Percentiles rank a stretch among this genome's conserved stretches.
Evolutionary conservation across 2,329 filamentous ascomycete species (phyloP).

Genomic region (Fusarium coicis): DNA sequence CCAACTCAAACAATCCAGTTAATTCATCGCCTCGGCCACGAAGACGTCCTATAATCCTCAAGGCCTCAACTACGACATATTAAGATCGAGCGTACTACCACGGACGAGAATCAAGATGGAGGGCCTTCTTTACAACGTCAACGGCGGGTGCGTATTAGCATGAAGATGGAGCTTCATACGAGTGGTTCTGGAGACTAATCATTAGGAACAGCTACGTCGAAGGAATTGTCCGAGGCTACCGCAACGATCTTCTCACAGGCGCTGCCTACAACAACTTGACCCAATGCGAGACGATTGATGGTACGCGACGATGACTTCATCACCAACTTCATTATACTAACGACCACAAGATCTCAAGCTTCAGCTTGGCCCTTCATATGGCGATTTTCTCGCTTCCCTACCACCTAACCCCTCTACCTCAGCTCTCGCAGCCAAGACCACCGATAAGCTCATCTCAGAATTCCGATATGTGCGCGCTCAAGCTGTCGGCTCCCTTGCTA

Average conservation of each 20-base stretch:
- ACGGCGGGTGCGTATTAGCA: slow-evolving; percentile 76
- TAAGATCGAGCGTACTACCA: slow-evolving; percentile 6
- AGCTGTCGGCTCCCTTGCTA: slow-evolving; percentile 87
- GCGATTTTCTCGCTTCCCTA: slow-evolving; percentile 93
- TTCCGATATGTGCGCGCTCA: slow-evolving; percentile 97
- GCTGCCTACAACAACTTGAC: slow-evolving; percentile 95
- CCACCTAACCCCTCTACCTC: slow-evolving; percentile 98
- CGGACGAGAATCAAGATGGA: slow-evolving; percentile 70
- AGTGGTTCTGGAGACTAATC: slow-evolving; percentile 46
- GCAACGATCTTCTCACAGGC: slow-evolving; percentile 89
- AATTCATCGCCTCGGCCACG: slow-evolving; percentile 30
- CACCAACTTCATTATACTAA: slow-evolving; percentile 19
- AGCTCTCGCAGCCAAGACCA: slow-evolving; percentile 91
- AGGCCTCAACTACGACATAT: slow-evolving; percentile 3
- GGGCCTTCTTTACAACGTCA: slow-evolving; percentile 93
- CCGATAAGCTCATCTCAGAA: slow-evolving; percentile 97
- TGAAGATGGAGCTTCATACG: slow-evolving; percentile 15
- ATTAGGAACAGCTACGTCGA: slow-evolving; percentile 81
- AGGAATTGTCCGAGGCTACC: slow-evolving; percentile 96
- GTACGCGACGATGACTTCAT: slow-evolving; percentile 59
- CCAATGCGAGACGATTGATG: slow-evolving; percentile 97
- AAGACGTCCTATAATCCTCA: slow-evolving; percentile 11
- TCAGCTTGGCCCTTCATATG: slow-evolving; percentile 94
- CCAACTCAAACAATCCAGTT: slow-evolving; percentile 39
- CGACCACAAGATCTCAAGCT: slow-evolving; percentile 85